These are phyloP conservation scores for Perilla frutescens DNA, from an alignment of 257 asterid species.

Conservation along the genomic window DNA sequence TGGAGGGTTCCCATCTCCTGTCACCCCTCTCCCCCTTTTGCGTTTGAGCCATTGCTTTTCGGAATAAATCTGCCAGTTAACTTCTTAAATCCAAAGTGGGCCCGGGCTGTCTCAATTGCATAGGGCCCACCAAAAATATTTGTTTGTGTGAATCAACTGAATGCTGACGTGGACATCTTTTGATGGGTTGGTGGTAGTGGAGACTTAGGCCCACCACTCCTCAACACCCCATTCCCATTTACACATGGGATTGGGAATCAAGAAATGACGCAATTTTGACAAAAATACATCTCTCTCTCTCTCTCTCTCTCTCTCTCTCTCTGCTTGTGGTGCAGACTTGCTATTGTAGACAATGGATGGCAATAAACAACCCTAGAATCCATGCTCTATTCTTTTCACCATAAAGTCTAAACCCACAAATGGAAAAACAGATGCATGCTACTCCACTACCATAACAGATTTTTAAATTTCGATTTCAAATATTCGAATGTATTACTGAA, in stretches of 20 bases:
- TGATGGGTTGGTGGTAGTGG: slow-evolving; percentile 82
- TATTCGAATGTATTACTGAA: too few species aligned
- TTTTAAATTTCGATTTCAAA: too few species aligned
- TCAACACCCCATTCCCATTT: slow-evolving; percentile 52
- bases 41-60: slow-evolving; percentile 58
- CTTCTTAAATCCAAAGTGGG: slow-evolving; percentile 48
- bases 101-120: slow-evolving; percentile 40
- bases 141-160: slow-evolving; percentile 59
- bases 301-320: slow-evolving; percentile 27
- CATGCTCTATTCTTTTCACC: slow-evolving; percentile 56
- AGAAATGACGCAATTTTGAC: too few species aligned
- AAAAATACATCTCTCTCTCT: too few species aligned
- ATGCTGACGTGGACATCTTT: slow-evolving; percentile 60
- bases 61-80: slow-evolving; percentile 44
- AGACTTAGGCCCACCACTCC: slow-evolving; percentile 60
- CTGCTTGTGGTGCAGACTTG: slow-evolving; percentile 58
- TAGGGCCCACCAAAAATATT: slow-evolving; percentile 44
- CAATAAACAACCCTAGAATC: slow-evolving; percentile 16
- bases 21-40: slow-evolving; percentile 31
- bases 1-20: slow-evolving; percentile 45
- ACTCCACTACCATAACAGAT: neutral
- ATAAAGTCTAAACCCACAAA: slow-evolving; percentile 38
- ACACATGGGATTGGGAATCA: slow-evolving; percentile 43
- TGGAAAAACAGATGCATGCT: slow-evolving; percentile 29
- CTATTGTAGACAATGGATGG: neutral